Evolutionary conservation across 768 basidiomycete genomes (phyloP).

Genomic region (Kwoniella dejecticola): DNA sequence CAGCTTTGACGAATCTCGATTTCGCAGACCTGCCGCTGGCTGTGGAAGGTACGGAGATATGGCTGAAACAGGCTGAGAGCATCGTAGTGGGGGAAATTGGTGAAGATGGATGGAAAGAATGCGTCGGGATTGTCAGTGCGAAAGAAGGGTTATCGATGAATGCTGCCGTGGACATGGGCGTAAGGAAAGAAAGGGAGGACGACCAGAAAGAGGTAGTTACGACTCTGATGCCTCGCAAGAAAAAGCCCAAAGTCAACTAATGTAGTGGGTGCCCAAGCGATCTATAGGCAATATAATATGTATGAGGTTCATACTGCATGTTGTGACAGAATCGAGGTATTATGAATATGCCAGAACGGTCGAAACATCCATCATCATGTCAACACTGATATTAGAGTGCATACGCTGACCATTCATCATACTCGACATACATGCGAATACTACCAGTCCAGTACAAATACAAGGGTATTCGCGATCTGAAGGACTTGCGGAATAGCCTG

Average conservation of each 20-base stretch:
- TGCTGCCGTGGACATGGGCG: not conserved
- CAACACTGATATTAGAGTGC: too few relatives aligned
- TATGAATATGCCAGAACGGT: too few relatives aligned
- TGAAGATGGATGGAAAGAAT: conserved; percentile 28
- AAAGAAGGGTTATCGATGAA: conserved; percentile 17
- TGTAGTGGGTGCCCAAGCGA: too few relatives aligned
- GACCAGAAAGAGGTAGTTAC: conserved; percentile 30
- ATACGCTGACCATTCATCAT: too few relatives aligned
- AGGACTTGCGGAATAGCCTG: too few relatives aligned
- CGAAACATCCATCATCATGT: too few relatives aligned
- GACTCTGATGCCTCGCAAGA: conserved; percentile 49
- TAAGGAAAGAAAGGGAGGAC: conserved; percentile 28
- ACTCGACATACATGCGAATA: too few relatives aligned
- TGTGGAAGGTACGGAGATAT: conserved; percentile 68
- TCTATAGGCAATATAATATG: too few relatives aligned
- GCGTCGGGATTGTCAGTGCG: conserved; percentile 18
- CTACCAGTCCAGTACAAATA: too few relatives aligned
- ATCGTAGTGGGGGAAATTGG: conserved; percentile 43
- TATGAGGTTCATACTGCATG: too few relatives aligned
- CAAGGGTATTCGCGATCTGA: too few relatives aligned
- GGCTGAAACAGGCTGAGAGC: conserved; percentile 60
- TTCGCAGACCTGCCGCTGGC: conserved; percentile 71
- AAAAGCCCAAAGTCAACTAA: conserved; percentile 34
- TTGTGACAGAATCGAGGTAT: too few relatives aligned
- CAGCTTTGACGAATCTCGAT: conserved; percentile 73